Base-by-base conservation (phyloP, 1,139 yeast genomes). In the Pichia sp. region DNA sequence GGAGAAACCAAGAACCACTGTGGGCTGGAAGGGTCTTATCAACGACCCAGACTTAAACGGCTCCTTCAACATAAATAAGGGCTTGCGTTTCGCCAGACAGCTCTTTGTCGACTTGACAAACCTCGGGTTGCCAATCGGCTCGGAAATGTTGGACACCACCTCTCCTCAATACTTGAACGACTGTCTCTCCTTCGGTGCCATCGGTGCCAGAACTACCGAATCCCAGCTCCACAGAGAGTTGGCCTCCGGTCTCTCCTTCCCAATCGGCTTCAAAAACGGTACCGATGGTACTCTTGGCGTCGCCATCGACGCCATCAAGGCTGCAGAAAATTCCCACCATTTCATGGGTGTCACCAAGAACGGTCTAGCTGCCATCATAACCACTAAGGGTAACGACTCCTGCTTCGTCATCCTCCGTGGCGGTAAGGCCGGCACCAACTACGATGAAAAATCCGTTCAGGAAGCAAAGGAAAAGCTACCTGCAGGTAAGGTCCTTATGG, bases 141-240 rank as follows among this genome's bases (percentile, higher is more conserved):
- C 95, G 49, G 99, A 93, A 73, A 93, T 93, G 98, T 83, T 93
- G 72, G 99, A 93, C 72, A 93, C 98, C 60, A 92, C 92, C 61
- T 89, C 97, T 30, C 99, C 99, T n/a, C 99, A 93, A 78, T 93
- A 82, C 78, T 79, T 93, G 64, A 86, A 95, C 33, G 99, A 93
- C 72, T 78, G 91, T 63, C 80, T 93, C 64, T 87, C 96, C 46
- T 84, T 93, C 64, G 99, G 99, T 64, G 99, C 99, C 58, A 90
- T 93, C 74, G 99, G 99, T 68, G 99, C 99, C 54, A 85, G 99
- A 78, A 93, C 99, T 59, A 93, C 99, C 53, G 99, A 93, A 77
- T 90, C 97, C 51, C 99, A 93, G 74, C 81, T 93, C 61, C 99
- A 93, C 76, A 85, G 99, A 74, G 99, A 93, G 75, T 80, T 93